Evolutionary conservation across 2,329 filamentous ascomycete species (phyloP).

Genomic region (Ophioceras dolichostomum): DNA sequence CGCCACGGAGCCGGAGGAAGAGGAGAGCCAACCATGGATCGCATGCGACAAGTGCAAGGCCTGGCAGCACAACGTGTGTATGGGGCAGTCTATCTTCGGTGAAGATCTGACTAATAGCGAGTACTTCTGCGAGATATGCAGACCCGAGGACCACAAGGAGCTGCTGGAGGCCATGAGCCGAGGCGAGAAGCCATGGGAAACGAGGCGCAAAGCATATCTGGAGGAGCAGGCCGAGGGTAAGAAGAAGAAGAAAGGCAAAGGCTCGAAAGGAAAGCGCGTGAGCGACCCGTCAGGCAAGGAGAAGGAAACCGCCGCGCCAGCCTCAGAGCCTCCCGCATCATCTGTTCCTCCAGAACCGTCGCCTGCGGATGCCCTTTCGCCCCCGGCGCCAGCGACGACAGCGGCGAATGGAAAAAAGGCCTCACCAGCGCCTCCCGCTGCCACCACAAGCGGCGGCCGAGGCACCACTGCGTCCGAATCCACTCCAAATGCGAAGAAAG

Average conservation of each 20-base stretch:
- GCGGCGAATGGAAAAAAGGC: constrained; percentile 4
- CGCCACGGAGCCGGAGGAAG: constrained; percentile 72
- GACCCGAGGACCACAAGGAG: constrained; percentile 69
- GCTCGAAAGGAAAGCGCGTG: constrained; percentile 47
- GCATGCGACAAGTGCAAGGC: constrained; percentile 84
- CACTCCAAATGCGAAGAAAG: constrained; percentile 29
- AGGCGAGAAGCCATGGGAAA: constrained; percentile 83
- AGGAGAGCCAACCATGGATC: constrained; percentile 86
- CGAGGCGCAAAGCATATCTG: constrained; percentile 48
- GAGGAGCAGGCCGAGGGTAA: constrained; percentile 47
- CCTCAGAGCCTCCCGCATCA: too few relatives aligned
- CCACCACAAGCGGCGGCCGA: too few relatives aligned
- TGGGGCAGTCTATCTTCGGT: constrained; percentile 69
- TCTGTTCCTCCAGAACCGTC: constrained; percentile 25
- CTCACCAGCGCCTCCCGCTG: too few relatives aligned
- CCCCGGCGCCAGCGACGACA: neutral
- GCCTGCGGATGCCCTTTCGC: constrained; percentile 9
- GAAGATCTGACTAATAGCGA: constrained; percentile 68
- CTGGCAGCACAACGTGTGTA: constrained; percentile 97
- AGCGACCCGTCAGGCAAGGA: constrained; percentile 51
- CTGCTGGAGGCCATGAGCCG: constrained; percentile 65
- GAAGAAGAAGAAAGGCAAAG: constrained; percentile 42
- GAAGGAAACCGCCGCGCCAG: too few relatives aligned
- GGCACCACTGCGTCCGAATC: too few relatives aligned
- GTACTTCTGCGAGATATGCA: constrained; percentile 90